Evolutionary conservation across 2,329 filamentous ascomycete species (phyloP).

Genomic region (Fusarium lateritium): DNA sequence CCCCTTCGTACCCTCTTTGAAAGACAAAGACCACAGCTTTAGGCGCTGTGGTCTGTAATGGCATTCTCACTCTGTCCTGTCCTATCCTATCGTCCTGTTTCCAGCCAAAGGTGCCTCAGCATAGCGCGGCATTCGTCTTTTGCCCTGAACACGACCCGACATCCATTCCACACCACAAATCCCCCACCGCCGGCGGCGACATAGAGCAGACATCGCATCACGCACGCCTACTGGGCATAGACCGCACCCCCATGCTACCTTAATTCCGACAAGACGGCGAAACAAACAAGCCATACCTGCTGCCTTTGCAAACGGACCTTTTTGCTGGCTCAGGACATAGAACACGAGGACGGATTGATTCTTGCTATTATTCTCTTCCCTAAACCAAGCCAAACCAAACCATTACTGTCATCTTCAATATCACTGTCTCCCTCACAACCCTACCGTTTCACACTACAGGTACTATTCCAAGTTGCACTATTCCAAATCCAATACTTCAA

Average conservation of each 20-base stretch:
- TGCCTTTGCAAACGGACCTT: slow-evolving; percentile 16
- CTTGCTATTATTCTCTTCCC: not conserved
- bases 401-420: slow-evolving; percentile 4
- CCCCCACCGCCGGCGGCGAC: slow-evolving; percentile 25
- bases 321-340: slow-evolving; percentile 22
- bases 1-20: slow-evolving; percentile 25
- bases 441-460: slow-evolving; percentile 3
- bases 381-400: slow-evolving; percentile 1
- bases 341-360: slow-evolving; percentile 3
- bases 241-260: slow-evolving; percentile 28
- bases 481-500: slow-evolving; percentile 28
- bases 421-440: slow-evolving; percentile 2
- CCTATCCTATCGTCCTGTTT: slow-evolving; percentile 14
- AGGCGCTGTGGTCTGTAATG: slow-evolving; percentile 23
- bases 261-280: slow-evolving; percentile 35
- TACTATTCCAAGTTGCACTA: slow-evolving; percentile 24
- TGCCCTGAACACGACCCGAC: slow-evolving; percentile 27
- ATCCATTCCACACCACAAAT: slow-evolving; percentile 25
- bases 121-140: slow-evolving; percentile 30
- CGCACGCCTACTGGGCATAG: slow-evolving; percentile 29
- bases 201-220: slow-evolving; percentile 27
- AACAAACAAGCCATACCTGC: slow-evolving; percentile 33
- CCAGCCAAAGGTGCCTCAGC: slow-evolving; percentile 25
- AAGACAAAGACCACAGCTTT: slow-evolving; percentile 24
- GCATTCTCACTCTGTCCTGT: slow-evolving; percentile 19